Evolutionary conservation across 1,284 basidiomycete species (phyloP), one percentile per base, ranked within the genome.

Genomic region (Serendipita sp.): DNA sequence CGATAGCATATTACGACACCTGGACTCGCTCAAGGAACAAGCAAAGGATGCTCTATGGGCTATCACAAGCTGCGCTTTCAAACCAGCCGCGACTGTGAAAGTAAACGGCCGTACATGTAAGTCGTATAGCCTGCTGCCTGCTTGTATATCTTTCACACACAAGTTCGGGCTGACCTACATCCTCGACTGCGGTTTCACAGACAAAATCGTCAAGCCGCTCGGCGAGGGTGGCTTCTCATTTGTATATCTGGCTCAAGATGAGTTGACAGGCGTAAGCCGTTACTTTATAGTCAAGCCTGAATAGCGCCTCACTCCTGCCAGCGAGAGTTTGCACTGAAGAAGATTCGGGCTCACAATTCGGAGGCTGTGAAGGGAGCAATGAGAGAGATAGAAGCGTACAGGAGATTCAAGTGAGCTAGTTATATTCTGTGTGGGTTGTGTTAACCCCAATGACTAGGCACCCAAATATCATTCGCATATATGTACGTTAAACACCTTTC

Each of bases 201-300:
- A 93, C 76, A 88, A 90, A 69, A 90, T 97, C 60, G 76, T 93
- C 61, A 90, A 88, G 67, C 84, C 95, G 13, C 82, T 97, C 2
- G 93, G 93, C 50, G 93, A 97, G 74, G 93, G 93, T 45, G 93
- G 91, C 1, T 96, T 96, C 78, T 92, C 90, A 13, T 96, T 94
- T 71, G 93, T 97, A 17, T 93, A 93, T 72, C 80, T 93, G 41
- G 89, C 88, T n/a, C 85, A 88, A 69, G 91, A 94, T 72, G 88
- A 90, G 69, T 77, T 81, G 65, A 89, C 86, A 69, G 87, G 86
- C 50, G 87, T 89, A 68, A 68, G 82, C 13, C 38, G 38, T 6
- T 41, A 41, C 75, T 58, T 47, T 49, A 41, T 49, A 15, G 55
- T 47, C 53, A n/a, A 22, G 53, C 42, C 38, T 32, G 13, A 41